Base-by-base conservation (phyloP, 202 grass and related monocot genomes). In the Zizania palustris region DNA sequence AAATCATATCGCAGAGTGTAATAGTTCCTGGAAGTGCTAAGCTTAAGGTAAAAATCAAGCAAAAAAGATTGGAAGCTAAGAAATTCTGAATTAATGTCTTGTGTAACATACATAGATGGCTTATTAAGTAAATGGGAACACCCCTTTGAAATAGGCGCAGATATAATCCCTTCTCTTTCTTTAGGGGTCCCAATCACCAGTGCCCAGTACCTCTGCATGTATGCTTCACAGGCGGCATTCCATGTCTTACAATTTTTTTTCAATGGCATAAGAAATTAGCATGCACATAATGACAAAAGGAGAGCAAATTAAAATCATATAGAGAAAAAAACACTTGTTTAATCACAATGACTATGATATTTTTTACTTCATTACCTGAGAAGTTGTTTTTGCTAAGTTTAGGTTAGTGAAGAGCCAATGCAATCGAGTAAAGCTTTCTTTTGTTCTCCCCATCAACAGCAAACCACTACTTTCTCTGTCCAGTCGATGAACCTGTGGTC, bases 391-490 rank as follows among this genome's bases (percentile, higher is more conserved):
- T 43, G 82, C 89, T 36, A 92, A 86, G 61, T 77, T 88, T 48
- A 82, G 13, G 36, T 83, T 96, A 65, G 89, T 85, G 56, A 96
- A 92, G 46, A 96, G 89, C 87, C 86, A 96, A 39, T 96, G 89
- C 61, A 96, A 77, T 60, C 63, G 50, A 65, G 79, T 75, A 74
- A 86, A 84, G 57, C 89, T 90, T 72, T 88, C 82, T 84, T 81
- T 87, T 84, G 87, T 96, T 87, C 89, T 96, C 36, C 89, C 87
- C 70, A 96, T 50, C 75, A 96, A 86, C 45, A 90, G 20, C 44
- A 96, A 85, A 36, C 87, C 93, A 62, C 93, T 96, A 74, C 64
- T 86, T 67, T 96, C 93, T 82, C 85, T 96, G 57, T 96, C 93
- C 35, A 96, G 83, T 80, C 93, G 84, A 82, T 96, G 93, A 10